Evolutionary conservation across 768 basidiomycete genomes (phyloP), one percentile per base, ranked within the genome.

Genomic region (Rhodotorula kratochvilovae): DNA sequence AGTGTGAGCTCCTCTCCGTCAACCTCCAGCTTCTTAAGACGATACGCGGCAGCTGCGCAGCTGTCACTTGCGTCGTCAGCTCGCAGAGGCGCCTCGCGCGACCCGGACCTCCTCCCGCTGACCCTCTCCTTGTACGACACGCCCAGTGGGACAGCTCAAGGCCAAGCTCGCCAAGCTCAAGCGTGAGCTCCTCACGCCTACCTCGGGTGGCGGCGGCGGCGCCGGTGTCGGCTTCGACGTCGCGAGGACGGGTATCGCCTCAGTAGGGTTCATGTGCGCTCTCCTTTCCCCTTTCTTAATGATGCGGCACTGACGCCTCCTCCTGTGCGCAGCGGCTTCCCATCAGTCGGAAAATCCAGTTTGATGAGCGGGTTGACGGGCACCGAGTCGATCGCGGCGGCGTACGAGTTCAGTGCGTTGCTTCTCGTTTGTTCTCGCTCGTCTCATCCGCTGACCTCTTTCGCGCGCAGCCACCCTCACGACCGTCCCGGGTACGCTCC

Each of bases 161-260:
- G 95, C 96, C 67, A 99, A 99, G 81, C 88, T 99, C 63, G 96
- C 96, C 61, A 99, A 99, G 80, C 89, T 98, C 57, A 86, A 92
- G 72, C 87, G 96, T 67, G 96, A 99, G 80, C 87, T 99, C 65
- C 92, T 99, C 76, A 84, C 86, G 17, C 88, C 90, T 0, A 83
- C 89, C 8, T 81, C 85, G 29, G 87, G 88, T 45, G 85, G 91
- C 17, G 94, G 94, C 0, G 93, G 94, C 0, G 92, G 90, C 0
- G 88, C 85, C 2, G 95, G 94, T 39, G 75, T 92, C 19, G 96
- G 96, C 54, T 99, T 99, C 83, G 96, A 99, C 85, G 96, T 99
- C 48, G 95, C 95, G 53, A 86, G 92, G 80, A 99, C 96, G 27
- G 96, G 96, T 80, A 89, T 99, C 76, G 83, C 83, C 12, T 81